Base-by-base conservation (phyloP, 1,284 basidiomycete species). In the Flammula alnicola region DNA sequence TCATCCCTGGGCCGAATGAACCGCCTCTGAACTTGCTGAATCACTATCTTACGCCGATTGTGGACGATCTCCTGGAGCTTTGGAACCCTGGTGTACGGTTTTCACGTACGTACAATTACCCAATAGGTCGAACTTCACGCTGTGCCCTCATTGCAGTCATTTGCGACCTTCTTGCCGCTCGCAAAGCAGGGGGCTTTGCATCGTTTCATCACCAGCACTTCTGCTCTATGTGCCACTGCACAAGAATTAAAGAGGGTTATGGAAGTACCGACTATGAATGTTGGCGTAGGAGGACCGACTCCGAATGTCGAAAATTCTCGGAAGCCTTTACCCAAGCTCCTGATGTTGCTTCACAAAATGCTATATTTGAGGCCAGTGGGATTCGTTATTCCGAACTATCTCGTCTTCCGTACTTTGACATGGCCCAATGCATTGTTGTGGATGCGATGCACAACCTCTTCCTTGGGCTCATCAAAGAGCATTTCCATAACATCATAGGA, bases 141-240 rank as follows among this genome's bases (percentile, higher is more conserved):
- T 51, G 49, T 37, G 61, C 61, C 1, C 35, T 68, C 17, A 38
- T 66, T 10, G 47, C 59, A n/a, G n/a, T n/a, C n/a, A n/a, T n/a
- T n/a, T n/a, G n/a, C n/a, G n/a, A n/a, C n/a, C n/a, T n/a, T n/a
- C 52, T 48, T 12, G 66, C 59, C 7, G 49, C 58, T 8, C 43
- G 55, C 10, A 60, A 68, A 43, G 41, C 58, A n/a, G 20, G 44
- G 44, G 1, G 66, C 63, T 0, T 59, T 38, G 26, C n/a, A n/a
- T n/a, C n/a, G n/a, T n/a, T n/a, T n/a, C n/a, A n/a, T n/a, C n/a
- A n/a, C n/a, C n/a, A 50, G 7, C 43, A 46, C 16, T 64, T 63
- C 29, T 69, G 67, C 49, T 48, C 53, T 7, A 14, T 54, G 16
- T 60, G 37, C 33, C 29, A 30, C 16, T 36, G 19, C 22, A 25